A percentile compares a stretch with the other conserved stretches of the same genome.
phyloP scores from a whole-genome alignment of 2,329 filamentous ascomycete species.

The Hypoxylon sp. region DNA sequence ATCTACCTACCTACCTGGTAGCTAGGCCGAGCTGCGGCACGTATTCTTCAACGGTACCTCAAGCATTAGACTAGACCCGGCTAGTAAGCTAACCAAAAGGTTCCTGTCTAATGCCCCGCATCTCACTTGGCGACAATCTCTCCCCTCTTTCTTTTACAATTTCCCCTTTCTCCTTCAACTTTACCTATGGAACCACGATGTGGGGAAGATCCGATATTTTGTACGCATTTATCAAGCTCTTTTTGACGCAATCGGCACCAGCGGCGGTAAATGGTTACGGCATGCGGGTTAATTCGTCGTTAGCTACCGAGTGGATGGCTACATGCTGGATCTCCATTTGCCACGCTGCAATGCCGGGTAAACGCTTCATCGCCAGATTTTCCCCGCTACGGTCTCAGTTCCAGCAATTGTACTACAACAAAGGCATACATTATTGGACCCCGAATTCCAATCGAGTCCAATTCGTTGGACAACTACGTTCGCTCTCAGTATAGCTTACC shows the following conservation, averaged over 20 bases:
- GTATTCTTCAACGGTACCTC: conserved; percentile 9
- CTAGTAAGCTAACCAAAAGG: conserved; percentile 29
- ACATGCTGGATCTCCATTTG: conserved; percentile 45
- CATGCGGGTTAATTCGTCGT: conserved; percentile 44
- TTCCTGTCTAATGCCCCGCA: conserved; percentile 31
- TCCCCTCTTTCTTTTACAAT: conserved; percentile 21
- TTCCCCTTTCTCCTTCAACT: conserved; percentile 13
- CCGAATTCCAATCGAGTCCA: conserved; percentile 22
- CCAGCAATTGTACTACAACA: conserved; percentile 12
- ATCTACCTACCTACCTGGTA: too few species aligned
- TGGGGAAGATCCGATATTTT: conserved; percentile 42
- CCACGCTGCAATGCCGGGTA: conserved; percentile 49
- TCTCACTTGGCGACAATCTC: conserved; percentile 27
- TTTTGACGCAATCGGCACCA: conserved; percentile 47
- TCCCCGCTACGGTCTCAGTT: conserved; percentile 29
- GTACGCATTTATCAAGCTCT: conserved; percentile 30
- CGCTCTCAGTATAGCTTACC: background rate
- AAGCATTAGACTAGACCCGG: conserved; percentile 4
- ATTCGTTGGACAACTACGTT: conserved; percentile 1
- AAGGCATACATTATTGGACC: conserved; percentile 20
- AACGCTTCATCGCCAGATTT: conserved; percentile 44
- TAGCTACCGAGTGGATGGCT: conserved; percentile 40
- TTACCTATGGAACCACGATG: conserved; percentile 35
- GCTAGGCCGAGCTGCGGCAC: background rate
- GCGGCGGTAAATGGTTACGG: conserved; percentile 49